These are phyloP conservation scores for Ustilago bromivora DNA, from an alignment of 1,284 basidiomycete species.

Conservation along the genomic window DNA sequence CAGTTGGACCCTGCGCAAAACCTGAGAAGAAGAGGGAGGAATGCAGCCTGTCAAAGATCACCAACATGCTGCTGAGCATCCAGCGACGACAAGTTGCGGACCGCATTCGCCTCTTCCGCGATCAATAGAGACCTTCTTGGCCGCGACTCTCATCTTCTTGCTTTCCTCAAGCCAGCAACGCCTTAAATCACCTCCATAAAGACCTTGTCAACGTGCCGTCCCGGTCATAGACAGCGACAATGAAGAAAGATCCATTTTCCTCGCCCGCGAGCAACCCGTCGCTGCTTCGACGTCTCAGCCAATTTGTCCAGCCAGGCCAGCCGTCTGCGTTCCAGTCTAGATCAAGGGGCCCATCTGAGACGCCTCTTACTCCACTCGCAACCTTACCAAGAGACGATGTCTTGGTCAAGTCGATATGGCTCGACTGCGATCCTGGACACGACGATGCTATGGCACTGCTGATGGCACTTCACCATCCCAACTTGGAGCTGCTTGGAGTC, in stretches of 20 bases:
- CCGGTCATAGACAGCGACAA: conserved; percentile 3
- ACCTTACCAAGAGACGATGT: conserved; percentile 11
- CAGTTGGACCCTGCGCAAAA: conserved; percentile 29
- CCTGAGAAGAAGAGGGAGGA: conserved; percentile 10
- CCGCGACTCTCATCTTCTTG: not conserved
- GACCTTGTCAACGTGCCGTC: not conserved
- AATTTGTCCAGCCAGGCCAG: conserved; percentile 38
- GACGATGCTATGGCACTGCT: conserved; percentile 63
- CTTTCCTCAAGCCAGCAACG: not conserved
- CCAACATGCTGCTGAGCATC: conserved; percentile 1
- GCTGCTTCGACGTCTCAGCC: conserved; percentile 45
- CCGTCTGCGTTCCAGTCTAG: conserved; percentile 34
- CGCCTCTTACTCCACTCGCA: conserved; percentile 13
- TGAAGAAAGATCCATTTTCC: conserved; percentile 28
- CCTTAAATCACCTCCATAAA: not conserved
- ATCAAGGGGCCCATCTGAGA: conserved; percentile 10
- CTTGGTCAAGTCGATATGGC: conserved; percentile 52
- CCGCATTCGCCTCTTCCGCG: not conserved
- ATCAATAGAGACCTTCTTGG: no score
- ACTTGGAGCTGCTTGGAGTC: conserved; percentile 55
- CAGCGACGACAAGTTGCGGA: not conserved
- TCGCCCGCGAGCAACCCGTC: conserved; percentile 36
- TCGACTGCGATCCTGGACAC: conserved; percentile 64
- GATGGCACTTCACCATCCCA: conserved; percentile 56
- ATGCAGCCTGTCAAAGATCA: conserved; percentile 4